Conservation (phyloP, 345 rosid species). For the Sapria himalayana region DNA sequence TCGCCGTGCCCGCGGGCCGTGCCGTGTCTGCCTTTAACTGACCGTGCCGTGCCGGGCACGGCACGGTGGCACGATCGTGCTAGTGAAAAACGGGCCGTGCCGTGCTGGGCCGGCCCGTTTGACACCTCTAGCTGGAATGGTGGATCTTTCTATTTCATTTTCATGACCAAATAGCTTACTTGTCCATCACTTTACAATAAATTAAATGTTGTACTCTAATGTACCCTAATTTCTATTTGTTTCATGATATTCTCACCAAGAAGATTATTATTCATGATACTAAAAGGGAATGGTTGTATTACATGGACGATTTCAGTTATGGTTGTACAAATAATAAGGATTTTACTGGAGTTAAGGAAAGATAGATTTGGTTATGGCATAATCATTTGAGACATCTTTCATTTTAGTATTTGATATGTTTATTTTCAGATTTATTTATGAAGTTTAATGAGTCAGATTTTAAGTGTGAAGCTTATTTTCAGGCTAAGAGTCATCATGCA, state of each 20-base stretch:
- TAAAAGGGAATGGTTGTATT: not conserved
- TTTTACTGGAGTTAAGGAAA: not conserved
- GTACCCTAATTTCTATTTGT: no score
- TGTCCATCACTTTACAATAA: no score
- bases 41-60: no score
- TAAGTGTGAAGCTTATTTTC: not conserved
- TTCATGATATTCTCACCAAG: no score
- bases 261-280: not conserved
- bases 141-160: not conserved
- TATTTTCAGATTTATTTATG: conserved; percentile 1
- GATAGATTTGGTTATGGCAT: conserved; percentile 3
- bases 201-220: not conserved
- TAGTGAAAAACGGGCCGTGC: no score
- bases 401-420: not conserved
- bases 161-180: not conserved
- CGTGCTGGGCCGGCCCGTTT: no score
- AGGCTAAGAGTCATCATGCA: not conserved
- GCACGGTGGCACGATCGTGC: no score
- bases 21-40: no score
- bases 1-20: no score
- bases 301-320: conserved; percentile 5
- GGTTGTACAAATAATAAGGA: not conserved
- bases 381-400: not conserved
- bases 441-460: not conserved
- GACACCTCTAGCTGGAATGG: no score